These are phyloP conservation scores for Fistulinella cinereoalba DNA, from an alignment of 1,284 basidiomycete genomes.

Conservation along the genomic window DNA sequence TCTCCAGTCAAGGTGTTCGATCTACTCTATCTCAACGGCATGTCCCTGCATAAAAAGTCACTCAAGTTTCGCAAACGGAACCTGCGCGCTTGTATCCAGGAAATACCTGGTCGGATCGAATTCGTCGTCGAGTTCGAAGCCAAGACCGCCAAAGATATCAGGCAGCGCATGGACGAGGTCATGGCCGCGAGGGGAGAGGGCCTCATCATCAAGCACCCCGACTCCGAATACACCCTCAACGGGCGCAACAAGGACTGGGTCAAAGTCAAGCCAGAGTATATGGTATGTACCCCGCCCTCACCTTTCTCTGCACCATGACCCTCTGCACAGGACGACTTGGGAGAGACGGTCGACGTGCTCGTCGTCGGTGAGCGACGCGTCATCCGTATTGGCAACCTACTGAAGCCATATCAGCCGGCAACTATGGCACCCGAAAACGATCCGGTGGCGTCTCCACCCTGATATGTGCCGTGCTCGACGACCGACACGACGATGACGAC, in stretches of 20 bases:
- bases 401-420: slow-evolving; percentile 48
- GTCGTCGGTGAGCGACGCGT: slow-evolving; percentile 66
- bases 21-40: slow-evolving; percentile 80
- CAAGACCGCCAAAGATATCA: slow-evolving; percentile 76
- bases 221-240: slow-evolving; percentile 77
- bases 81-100: slow-evolving; percentile 57
- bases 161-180: slow-evolving; percentile 73
- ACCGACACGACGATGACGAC: slow-evolving; percentile 51
- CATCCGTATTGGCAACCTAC: not conserved
- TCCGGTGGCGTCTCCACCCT: slow-evolving; percentile 79
- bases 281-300: slow-evolving; percentile 49
- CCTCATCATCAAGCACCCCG: slow-evolving; percentile 83
- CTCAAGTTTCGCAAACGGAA: slow-evolving; percentile 70
- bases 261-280: slow-evolving; percentile 93
- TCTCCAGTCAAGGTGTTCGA: slow-evolving; percentile 93
- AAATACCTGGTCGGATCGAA: slow-evolving; percentile 76
- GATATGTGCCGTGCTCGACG: slow-evolving; percentile 75
- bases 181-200: slow-evolving; percentile 87
- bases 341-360: slow-evolving; percentile 84
- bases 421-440: slow-evolving; percentile 71
- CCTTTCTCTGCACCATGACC: not conserved
- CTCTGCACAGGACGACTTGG: slow-evolving; percentile 70
- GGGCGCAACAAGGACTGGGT: slow-evolving; percentile 89
- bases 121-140: slow-evolving; percentile 71
- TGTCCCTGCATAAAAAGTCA: slow-evolving; percentile 62